Conservation (phyloP, 805 yeast genomes). For the Ogataea paradorogensis region DNA sequence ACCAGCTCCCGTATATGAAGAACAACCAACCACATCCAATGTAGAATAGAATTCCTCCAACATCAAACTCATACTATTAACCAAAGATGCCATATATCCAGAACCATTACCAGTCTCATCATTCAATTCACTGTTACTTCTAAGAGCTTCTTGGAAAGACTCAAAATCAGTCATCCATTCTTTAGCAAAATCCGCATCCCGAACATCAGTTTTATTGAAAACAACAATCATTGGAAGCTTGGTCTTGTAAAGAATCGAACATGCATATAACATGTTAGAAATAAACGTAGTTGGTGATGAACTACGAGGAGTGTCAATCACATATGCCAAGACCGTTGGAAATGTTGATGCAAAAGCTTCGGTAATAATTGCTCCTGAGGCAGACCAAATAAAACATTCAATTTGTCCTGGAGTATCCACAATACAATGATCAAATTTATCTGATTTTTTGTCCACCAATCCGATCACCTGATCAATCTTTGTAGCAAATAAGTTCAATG, state of each 20-base stretch:
- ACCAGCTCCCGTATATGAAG: constrained; percentile 91
- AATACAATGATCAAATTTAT: constrained; percentile 62
- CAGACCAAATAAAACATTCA: constrained; percentile 98
- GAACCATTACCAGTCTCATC: constrained; percentile 60
- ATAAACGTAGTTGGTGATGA: constrained; percentile 94
- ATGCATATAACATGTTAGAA: constrained; percentile 97
- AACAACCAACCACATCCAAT: constrained; percentile 87
- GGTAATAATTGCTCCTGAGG: constrained; percentile 93
- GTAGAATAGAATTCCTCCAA: constrained; percentile 94
- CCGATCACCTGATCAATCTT: constrained; percentile 93
- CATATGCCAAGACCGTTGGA: constrained; percentile 94
- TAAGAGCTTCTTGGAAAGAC: constrained; percentile 76
- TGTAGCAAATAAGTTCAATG: constrained; percentile 86
- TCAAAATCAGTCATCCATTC: constrained; percentile 99
- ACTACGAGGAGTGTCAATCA: constrained; percentile 94
- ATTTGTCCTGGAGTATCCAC: constrained; percentile 99
- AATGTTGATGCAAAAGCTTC: constrained; percentile 94
- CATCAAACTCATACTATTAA: constrained; percentile 94
- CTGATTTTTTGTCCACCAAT: constrained; percentile 75
- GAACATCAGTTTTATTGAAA: constrained; percentile 90
- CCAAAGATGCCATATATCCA: constrained; percentile 91
- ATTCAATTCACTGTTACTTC: constrained; percentile 61
- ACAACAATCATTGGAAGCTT: constrained; percentile 96
- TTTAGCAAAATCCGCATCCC: constrained; percentile 80
- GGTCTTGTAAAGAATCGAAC: constrained; percentile 93